Base-by-base conservation (phyloP, 768 basidiomycete species). In the Podaxis sp. region DNA sequence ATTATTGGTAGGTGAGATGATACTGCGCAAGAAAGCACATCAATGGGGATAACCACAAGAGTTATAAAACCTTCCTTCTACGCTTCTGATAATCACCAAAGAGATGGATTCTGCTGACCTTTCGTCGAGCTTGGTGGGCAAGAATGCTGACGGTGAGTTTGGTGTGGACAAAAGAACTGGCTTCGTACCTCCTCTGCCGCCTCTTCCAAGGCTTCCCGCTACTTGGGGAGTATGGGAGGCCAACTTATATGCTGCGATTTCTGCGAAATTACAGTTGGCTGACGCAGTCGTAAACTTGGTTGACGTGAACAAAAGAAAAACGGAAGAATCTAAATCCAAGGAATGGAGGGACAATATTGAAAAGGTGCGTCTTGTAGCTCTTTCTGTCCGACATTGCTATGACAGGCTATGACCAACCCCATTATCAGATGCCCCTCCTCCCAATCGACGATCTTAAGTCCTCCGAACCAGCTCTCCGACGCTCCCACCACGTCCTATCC, bases 111-210 rank as follows among this genome's bases (percentile, higher is more conserved):
- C 49, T 22, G 12, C 24, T 7, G 7, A 27, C 3, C 41, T 43
- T 19, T 50, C 22, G 19, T 13, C 13, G 8, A 50, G 22, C 22
- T 8, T 4, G 0, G 5, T 9, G 19, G 22, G 19, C 24, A 19
- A 19, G 12, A 12, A 2, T 12, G 4, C 4, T 11, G 8, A 11
- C 49, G 22, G 13, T 11, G 25, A 22, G 49, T 98, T 93, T 77
- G 93, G 97, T 72, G 91, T 98, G 63, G 93, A 94, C 71, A 88
- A 88, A 9, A 79, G 87, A n/a, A 92, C 93, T 0, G 96, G 96
- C 0, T 97, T 98, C 72, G 88, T 97, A 85, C 92, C 95, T 3
- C 88, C 91, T 0, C 78, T 84, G 5, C 83, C 85, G 0, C 94
- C 94, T 2, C 72, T 88, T 0, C 66, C 75, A 5, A 82, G 88